These are phyloP conservation scores for Eucalyptus cloeziana DNA, from an alignment of 345 rosid species.

Conservation along the genomic window DNA sequence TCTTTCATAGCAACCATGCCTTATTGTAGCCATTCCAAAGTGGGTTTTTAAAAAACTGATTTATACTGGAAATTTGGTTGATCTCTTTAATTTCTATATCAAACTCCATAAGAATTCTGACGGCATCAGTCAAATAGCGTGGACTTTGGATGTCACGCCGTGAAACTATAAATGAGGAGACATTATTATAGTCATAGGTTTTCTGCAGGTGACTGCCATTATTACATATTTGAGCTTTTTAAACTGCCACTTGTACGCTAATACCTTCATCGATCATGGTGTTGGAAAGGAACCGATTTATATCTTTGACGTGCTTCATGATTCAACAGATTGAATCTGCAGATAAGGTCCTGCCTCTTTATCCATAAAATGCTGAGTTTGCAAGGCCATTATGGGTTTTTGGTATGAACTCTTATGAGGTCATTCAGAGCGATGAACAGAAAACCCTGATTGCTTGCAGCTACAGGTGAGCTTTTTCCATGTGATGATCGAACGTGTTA, in stretches of 20 bases:
- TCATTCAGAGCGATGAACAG: conserved; percentile 41
- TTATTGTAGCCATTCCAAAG: not conserved
- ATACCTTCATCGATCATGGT: not conserved
- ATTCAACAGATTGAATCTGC: conserved; percentile 52
- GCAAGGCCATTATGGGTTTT: conserved; percentile 79
- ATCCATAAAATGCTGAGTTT: conserved; percentile 72
- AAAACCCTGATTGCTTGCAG: conserved; percentile 65
- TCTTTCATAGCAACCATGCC: not conserved
- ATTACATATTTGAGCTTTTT: not conserved
- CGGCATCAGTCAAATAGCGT: not conserved
- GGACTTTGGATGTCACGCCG: not conserved
- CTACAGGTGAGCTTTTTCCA: conserved; percentile 40
- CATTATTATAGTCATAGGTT: not conserved
- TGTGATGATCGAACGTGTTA: not conserved
- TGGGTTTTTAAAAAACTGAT: not conserved
- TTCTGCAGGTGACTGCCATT: not conserved
- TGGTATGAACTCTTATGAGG: conserved; percentile 69
- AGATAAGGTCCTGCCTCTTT: conserved; percentile 44
- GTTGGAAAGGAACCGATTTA: not conserved
- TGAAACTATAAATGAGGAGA: not conserved
- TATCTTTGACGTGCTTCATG: not conserved
- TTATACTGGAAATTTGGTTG: not conserved
- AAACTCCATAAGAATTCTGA: not conserved
- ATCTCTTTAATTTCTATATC: not conserved
- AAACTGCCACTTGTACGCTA: not conserved